These are phyloP conservation scores for Tetragonia tetragonoides DNA, from an alignment of 148 eudicot species.

Conservation along the genomic window DNA sequence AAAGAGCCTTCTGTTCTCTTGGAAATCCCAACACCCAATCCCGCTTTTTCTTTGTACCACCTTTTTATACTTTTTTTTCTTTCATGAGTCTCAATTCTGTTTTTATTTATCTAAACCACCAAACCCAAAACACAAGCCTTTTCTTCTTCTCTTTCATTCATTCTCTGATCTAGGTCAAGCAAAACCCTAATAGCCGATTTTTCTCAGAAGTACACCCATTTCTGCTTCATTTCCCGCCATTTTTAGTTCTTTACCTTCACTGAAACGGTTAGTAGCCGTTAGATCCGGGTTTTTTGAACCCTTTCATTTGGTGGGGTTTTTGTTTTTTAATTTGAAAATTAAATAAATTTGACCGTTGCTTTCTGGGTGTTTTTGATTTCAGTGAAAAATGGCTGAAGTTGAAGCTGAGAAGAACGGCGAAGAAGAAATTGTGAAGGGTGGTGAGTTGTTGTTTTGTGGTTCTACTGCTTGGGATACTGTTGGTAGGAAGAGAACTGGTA, in stretches of 20 bases:
- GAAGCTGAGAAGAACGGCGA: conserved; percentile 49
- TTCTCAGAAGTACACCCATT: not conserved
- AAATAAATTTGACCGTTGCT: conserved; percentile 22
- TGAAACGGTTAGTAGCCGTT: conserved; percentile 49
- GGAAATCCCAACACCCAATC: conserved; percentile 34
- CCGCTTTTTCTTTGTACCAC: conserved; percentile 17
- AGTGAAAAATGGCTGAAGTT: conserved; percentile 41
- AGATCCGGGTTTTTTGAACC: conserved; percentile 22
- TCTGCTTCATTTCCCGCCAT: conserved; percentile 36
- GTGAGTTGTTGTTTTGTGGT: conserved; percentile 88
- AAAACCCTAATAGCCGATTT: conserved; percentile 39
- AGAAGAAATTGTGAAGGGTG: conserved; percentile 57
- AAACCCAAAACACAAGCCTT: not conserved
- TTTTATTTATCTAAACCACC: not conserved
- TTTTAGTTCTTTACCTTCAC: conserved; percentile 18
- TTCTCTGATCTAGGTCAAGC: conserved; percentile 40
- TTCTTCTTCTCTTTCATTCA: not conserved
- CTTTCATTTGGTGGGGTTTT: not conserved
- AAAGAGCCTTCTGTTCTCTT: conserved; percentile 18
- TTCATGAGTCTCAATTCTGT: not conserved
- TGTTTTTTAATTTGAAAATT: conserved; percentile 3
- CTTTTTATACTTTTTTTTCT: conserved; percentile 1
- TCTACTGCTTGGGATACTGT: conserved; percentile 79
- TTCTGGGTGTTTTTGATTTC: not conserved
- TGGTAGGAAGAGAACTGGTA: conserved; percentile 53